Evolutionary conservation across 2,329 filamentous ascomycete genomes (phyloP).

Genomic region (Periglandula ipomoeae): DNA sequence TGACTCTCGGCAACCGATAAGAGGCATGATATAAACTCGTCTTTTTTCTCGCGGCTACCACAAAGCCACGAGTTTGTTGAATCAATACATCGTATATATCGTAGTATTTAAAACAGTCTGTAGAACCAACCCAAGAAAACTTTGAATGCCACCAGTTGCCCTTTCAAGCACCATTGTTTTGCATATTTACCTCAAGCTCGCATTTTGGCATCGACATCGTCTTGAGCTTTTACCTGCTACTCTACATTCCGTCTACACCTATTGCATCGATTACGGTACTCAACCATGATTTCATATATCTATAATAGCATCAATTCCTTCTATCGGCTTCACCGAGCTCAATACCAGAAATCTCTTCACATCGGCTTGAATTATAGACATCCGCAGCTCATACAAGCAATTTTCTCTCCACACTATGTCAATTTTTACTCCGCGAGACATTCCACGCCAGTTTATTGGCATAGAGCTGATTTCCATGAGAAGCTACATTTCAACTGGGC

Average conservation of each 20-base stretch:
- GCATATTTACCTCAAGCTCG: too few species aligned
- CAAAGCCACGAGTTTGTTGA: neutral
- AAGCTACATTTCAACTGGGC: neutral
- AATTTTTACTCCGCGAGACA: neutral
- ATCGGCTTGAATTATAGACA: neutral
- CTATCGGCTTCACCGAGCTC: neutral
- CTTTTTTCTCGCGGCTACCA: neutral
- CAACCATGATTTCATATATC: neutral
- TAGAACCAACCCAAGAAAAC: too few species aligned
- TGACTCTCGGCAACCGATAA: too few species aligned
- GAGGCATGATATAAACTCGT: constrained; percentile 1
- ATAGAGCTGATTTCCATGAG: neutral
- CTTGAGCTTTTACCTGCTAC: too few species aligned
- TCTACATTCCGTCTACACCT: too few species aligned
- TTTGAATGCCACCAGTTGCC: too few species aligned
- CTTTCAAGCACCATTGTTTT: too few species aligned
- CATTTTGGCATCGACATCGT: too few species aligned
- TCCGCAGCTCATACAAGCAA: neutral
- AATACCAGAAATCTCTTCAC: neutral
- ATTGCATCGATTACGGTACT: neutral
- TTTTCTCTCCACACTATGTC: neutral
- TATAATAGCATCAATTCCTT: neutral
- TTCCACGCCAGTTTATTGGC: neutral
- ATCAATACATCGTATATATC: neutral
- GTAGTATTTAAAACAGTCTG: too few species aligned